Evolutionary conservation across 129 eudicot genomes (phyloP), one percentile per base, ranked within the genome.

Genomic region (Flaveria ramosissima): DNA sequence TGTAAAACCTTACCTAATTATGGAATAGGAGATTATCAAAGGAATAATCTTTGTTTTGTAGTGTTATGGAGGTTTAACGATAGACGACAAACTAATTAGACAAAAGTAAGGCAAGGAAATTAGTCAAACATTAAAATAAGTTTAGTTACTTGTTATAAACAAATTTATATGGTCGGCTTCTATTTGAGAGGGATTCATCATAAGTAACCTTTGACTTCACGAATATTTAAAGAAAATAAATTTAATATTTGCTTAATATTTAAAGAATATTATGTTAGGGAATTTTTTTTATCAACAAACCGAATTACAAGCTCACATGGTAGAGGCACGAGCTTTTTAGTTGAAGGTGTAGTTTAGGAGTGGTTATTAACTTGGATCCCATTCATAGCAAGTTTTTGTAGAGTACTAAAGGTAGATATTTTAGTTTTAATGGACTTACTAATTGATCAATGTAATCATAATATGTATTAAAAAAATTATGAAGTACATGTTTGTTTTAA

Each of bases 61-160:
- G 6, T 75, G 30, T 53, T 43, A 43, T 71, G 47, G 76, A 78
- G 55, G 75, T 55, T 55, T 68, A 55, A 4, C 24, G 71, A n/a
- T 24, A 71, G 2, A 68, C 9, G 82, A 80, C 84, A 85, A 78
- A 79, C 61, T 68, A 78, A 79, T 61, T 9, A 46, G 81, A 85
- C 89, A 82, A 78, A 84, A 71, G 50, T 75, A 63, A 45, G 68
- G 77, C 63, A 62, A 64, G 43, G 19, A 30, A 52, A 52, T 65
- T 21, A 74, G 83, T 81, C 78, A 57, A 81, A 77, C 70, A 81
- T 72, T 77, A 81, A 36, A 24, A 60, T 32, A 81, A 56, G 24
- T 69, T 71, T 71, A 20, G 57, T 71, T 50, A 48, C 52, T 16
- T 78, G 55, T 61, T 48, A 15, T 68, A 59, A 50, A 78, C 0